Base-by-base conservation (phyloP, 345 rosid genomes). In the Iberis pinnata region DNA sequence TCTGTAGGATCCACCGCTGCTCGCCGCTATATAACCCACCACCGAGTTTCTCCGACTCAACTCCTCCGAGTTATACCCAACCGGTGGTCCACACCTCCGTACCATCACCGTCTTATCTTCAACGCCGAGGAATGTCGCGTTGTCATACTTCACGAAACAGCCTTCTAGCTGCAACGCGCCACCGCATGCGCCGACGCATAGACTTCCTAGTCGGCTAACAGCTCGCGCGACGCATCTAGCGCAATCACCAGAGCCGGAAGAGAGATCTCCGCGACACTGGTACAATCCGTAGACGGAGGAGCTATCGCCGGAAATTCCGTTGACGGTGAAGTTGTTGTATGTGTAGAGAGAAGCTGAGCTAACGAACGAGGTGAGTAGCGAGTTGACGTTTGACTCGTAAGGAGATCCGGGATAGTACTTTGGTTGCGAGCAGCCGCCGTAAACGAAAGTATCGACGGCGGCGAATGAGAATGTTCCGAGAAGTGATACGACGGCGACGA, bases 261-360 rank as follows among this genome's bases (percentile, higher is more conserved):
- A 41, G 60, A 90, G 87, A 81, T 90, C 96, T 0, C 95, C 96
- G 0, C 98, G 88, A 61, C 98, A 90, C 63, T 90, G 98, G 70
- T 74, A 90, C 3, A 90, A 68, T 6, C 95, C 95, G 61, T 69
- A 80, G 20, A 82, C 60, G 11, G 76, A 2, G 11, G 76, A 2
- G 18, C 15, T 65, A 61, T 60, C 53, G 2, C 24, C 29, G 38
- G 78, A 53, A 18, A 61, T 60, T 18, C 59, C 67, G 29, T 65
- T 38, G 29, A 75, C 53, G 44, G 87, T 80, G 64, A 71, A 77
- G 85, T 77, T 74, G 84, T 76, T 87, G 76, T 79, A 87, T 69
- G 77, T 64, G 43, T 70, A 67, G 63, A 72, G 74, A 39, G 75
- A 65, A 75, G 96, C 98, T 22, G 87, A 78, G 86, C 71, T 90